Evolutionary conservation across 192 early-diverging fungal genomes (phyloP), one percentile per base, ranked within the genome.

Genomic region (Coemansia interrupta): DNA sequence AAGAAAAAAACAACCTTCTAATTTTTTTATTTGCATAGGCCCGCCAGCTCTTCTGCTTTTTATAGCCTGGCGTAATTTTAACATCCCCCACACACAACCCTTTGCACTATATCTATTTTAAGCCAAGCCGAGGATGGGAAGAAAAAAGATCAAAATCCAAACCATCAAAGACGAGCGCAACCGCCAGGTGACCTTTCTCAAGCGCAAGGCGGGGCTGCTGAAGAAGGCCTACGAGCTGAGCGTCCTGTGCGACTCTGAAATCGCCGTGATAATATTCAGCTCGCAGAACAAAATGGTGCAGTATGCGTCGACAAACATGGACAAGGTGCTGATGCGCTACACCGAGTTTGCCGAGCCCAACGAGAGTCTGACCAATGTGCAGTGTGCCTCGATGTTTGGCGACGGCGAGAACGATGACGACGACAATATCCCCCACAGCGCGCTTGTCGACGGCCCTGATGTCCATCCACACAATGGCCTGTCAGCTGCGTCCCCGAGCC

Each of bases 181-280:
- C 82, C 82, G 92, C 45, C 92, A 93, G 80, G 92, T 95, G 42
- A 97, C 95, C 3, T 96, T 97, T 74, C 80, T 90, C 45, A 97
- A 97, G 80, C 83, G 95, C 60, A 95, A 95, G 71, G 86, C 85
- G 26, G 95, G 95, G 12, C 80, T 97, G 56, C 90, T 96, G 85
- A 97, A 97, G 73, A 97, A 97, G 75, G 94, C 95, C 0, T 92
- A 93, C 75, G 95, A 97, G 69, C 85, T 97, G 22, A 88, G 85
- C 54, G 92, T 96, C 3, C 80, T 97, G 8, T 97, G 95, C 83
- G 92, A 91, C 70, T 93, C 92, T 81, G 91, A 97, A 68, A 92
- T 97, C 29, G 94, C 89, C 6, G 82, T 97, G 12, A 89, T 97
- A 48, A 94, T 97, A 64, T 96, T 97, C 81, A 94, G 89, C 73